phyloP scores from a whole-genome alignment of 108 stramenopile species.

The Cyclotella choctawhatcheeana region DNA sequence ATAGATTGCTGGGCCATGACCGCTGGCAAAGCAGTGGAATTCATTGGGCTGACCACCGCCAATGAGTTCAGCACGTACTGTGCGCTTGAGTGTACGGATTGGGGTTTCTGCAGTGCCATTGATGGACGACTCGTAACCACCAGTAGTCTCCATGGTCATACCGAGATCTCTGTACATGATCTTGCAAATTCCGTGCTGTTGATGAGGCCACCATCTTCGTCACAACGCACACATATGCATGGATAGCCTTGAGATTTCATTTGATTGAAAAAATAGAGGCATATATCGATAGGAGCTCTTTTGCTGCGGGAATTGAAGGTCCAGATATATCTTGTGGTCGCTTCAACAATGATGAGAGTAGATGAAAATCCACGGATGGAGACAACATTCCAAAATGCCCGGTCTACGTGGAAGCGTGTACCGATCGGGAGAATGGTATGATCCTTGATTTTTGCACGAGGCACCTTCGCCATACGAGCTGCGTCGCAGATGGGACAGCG shows the following conservation, averaged over 20 bases:
- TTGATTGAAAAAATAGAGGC: slow-evolving; percentile 9
- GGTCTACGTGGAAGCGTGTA: slow-evolving; percentile 13
- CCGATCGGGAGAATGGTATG: slow-evolving; percentile 6
- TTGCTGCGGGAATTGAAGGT: slow-evolving; percentile 9
- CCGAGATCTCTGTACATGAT: neutral
- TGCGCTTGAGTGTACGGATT: slow-evolving; percentile 14
- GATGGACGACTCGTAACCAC: slow-evolving; percentile 15
- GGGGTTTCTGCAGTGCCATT: slow-evolving; percentile 20
- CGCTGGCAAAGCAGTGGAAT: slow-evolving; percentile 18
- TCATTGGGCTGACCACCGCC: neutral
- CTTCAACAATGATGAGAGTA: slow-evolving; percentile 8
- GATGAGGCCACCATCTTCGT: slow-evolving; percentile 18
- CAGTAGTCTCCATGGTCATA: slow-evolving; percentile 12
- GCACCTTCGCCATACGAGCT: neutral
- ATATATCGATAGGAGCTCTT: slow-evolving; percentile 22
- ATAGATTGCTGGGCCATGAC: neutral
- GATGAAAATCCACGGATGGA: slow-evolving; percentile 8
- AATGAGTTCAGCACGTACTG: slow-evolving; percentile 10
- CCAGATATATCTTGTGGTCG: slow-evolving; percentile 5
- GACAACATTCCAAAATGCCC: slow-evolving; percentile 9
- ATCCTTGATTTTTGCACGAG: neutral
- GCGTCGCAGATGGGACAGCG: slow-evolving; percentile 16
- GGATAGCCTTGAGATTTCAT: slow-evolving; percentile 4
- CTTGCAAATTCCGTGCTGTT: neutral
- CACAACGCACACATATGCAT: neutral